Evolutionary conservation across 78 protist genomes (phyloP), one percentile per base, ranked within the genome.

Genomic region (Planoprotostelium fungivorum): DNA sequence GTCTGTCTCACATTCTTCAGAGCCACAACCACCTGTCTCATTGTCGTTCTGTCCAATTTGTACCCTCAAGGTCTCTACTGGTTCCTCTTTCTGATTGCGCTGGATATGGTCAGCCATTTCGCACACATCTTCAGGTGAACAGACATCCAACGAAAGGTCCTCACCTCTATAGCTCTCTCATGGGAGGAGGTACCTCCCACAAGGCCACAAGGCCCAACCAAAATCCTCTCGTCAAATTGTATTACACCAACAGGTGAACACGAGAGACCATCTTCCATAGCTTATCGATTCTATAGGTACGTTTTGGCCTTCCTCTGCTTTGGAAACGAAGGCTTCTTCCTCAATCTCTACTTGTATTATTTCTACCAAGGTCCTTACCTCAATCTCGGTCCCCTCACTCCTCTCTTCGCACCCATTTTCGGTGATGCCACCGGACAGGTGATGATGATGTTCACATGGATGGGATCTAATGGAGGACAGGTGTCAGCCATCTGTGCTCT

Each of bases 51-150:
- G 31, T 83, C 93, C 34, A 92, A 91, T 37, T 51, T 94, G 87
- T 92, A 93, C 85, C 93, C 63, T 86, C 84, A 87, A 25, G 34
- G 88, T 36, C 38, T 38, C n/a, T 85, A 86, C 29, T 0, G 89
- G 28, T 89, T 85, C 85, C 90, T 89, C 5, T 84, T 88, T 34
- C 73, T 94, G 25, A 84, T 94, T 35, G 93, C 88, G 25, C 93
- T 97, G 0, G 98, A 97, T 91, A 85, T 97, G 16, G 63, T 89
- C 5, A 84, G 91, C 86, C 98, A 97, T 39, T 95, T 89, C 51
- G 90, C 90, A 35, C 92, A 96, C 38, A 91, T 97, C 87, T 90
- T 88, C 73, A 51, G 73, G 73, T 51, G 73, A 51, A 16, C 73
- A 25, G n/a, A 25, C 73, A 51, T 51, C 73, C 73, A 51, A 51